Percentiles rank a stretch among this genome's conserved stretches.
Evolutionary conservation across 2,329 filamentous ascomycete species (phyloP).

Genomic region (Calcarisporium arbuscula): DNA sequence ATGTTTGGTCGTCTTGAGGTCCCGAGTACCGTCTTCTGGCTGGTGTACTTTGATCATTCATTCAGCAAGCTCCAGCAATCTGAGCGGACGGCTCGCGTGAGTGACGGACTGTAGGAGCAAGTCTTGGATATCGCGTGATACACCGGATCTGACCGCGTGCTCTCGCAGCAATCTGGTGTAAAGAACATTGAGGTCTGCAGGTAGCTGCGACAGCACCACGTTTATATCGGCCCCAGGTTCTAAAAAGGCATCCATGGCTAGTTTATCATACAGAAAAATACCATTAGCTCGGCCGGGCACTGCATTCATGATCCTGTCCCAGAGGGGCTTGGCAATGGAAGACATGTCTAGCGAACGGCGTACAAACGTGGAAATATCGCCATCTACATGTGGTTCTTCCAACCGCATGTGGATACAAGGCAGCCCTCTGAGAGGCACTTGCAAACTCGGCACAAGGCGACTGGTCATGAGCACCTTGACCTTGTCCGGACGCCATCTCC

Average conservation of each 20-base stretch:
- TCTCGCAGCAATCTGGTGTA: conserved; percentile 31
- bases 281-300: conserved; percentile 30
- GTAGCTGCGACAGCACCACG: conserved; percentile 22
- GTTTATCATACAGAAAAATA: conserved; percentile 36
- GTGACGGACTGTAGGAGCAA: conserved; percentile 33
- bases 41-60: conserved; percentile 13
- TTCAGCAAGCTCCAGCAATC: conserved; percentile 34
- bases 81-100: conserved; percentile 31
- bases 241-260: conserved; percentile 32
- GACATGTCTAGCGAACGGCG: too few relatives aligned
- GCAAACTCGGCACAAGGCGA: conserved; percentile 24
- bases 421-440: conserved; percentile 20
- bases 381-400: too few relatives aligned
- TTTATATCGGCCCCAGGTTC: conserved; percentile 15
- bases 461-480: conserved; percentile 37
- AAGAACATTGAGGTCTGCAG: conserved; percentile 29
- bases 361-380: too few relatives aligned
- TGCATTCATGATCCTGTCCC: conserved; percentile 13
- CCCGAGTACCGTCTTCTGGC: not conserved
- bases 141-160: conserved; percentile 24
- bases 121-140: conserved; percentile 25
- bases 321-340: conserved; percentile 10
- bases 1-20: conserved; percentile 24
- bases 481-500: conserved; percentile 17
- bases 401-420: too few relatives aligned